Conservation (phyloP, 2,329 filamentous ascomycete genomes). For the Phyllosticta citribraziliensis region DNA sequence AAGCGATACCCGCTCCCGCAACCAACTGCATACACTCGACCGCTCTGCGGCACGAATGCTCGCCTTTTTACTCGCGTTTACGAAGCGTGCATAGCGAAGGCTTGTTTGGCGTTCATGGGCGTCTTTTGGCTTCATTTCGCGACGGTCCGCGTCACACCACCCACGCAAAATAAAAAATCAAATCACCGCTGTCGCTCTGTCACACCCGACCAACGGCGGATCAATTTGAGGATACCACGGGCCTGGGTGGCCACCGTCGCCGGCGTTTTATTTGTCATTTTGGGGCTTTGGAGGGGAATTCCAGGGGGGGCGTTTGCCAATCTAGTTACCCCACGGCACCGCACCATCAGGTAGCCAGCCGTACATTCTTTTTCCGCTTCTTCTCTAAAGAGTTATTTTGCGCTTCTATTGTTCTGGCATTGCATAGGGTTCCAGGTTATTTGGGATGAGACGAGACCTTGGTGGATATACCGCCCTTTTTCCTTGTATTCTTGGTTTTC, state of each 20-base stretch:
- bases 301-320: not conserved
- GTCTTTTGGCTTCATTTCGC: slow-evolving; percentile 1
- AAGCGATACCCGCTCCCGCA: not conserved
- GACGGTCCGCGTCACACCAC: not conserved
- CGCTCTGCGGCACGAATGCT: not conserved
- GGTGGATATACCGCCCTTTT: not conserved
- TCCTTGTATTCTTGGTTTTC: not conserved
- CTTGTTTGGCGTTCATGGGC: slow-evolving; percentile 4
- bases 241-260: not conserved
- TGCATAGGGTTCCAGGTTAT: not conserved
- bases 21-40: not conserved
- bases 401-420: not conserved
- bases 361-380: not conserved
- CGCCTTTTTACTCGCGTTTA: slow-evolving; percentile 7
- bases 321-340: not conserved
- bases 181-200: not conserved
- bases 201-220: not conserved
- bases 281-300: not conserved
- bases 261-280: not conserved
- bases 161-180: not conserved
- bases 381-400: not conserved
- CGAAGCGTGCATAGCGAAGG: slow-evolving; percentile 12
- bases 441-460: not conserved
- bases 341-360: not conserved
- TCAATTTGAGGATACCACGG: not conserved